Base-by-base conservation (phyloP, 768 basidiomycete species). In the Podaxis rugospora region DNA sequence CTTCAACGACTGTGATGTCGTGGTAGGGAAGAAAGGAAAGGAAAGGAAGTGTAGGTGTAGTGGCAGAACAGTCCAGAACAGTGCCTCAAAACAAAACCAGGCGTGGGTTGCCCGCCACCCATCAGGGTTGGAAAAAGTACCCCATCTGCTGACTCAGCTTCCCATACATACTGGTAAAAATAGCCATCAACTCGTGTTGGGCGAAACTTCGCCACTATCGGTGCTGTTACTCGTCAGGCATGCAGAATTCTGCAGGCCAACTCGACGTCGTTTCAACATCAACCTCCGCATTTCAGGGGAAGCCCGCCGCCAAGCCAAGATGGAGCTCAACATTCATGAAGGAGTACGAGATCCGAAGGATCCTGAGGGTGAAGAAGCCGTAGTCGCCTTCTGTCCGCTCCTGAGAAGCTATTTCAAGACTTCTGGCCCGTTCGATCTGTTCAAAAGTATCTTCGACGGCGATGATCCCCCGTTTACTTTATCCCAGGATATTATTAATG, bases 131-230 rank as follows among this genome's bases (percentile, higher is more conserved):
- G 21, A 21, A 21, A 21, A 9, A 13, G 13, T 2, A 16, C 25
- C 7, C 39, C 42, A 18, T 55, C 52, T 27, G 55, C 55, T 57
- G 55, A 57, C 44, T 57, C 42, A 57, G 55, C 55, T 23, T 10
- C 25, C 11, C 47, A 3, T 1, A 47, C 5, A 47, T 23, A 47
- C 47, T 11, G 23, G 18, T 14, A 42, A 42, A 18, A 18, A 42
- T 18, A 47, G n/a, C 46, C 47, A 18, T 27, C 47, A 3, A 49
- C 47, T 21, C 47, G 21, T 23, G 47, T 13, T 27, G 27, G 47
- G 47, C 47, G 18, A 49, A 25, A 11, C 47, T 23, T 13, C 23
- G 25, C 47, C 47, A 25, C 18, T 49, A 11, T 49, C 42, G 21
- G 42, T 7, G 18, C 18, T 0, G 42, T 44, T 13, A 2, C 32